phyloP scores from a whole-genome alignment of 192 early-diverging fungal species.

The Podila verticillata region DNA sequence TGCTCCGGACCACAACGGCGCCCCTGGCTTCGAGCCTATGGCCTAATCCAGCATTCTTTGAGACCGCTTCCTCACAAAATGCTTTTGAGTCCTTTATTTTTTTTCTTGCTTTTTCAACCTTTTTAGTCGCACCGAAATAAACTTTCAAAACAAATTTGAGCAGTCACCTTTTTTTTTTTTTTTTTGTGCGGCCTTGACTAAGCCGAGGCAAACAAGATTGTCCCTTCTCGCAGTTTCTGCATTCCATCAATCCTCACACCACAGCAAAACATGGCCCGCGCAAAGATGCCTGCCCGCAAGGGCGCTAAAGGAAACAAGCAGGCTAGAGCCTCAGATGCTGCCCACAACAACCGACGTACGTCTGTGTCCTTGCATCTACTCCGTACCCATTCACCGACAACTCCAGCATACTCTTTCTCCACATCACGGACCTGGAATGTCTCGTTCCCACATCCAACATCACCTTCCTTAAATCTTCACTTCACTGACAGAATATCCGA shows the following conservation, averaged over 20 bases:
- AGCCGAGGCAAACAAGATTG: not conserved
- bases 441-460: too few relatives aligned
- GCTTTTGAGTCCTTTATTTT: too few relatives aligned
- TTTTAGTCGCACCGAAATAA: too few relatives aligned
- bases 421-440: not conserved
- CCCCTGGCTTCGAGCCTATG: not conserved
- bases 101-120: too few relatives aligned
- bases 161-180: not conserved
- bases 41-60: not conserved
- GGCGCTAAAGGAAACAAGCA: constrained; percentile 26
- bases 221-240: not conserved
- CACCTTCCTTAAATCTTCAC: not conserved
- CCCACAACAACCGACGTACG: constrained; percentile 32
- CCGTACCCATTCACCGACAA: not conserved
- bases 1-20: not conserved
- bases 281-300: constrained; percentile 5
- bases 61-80: too few relatives aligned
- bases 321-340: constrained; percentile 31
- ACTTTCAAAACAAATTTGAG: not conserved
- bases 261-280: not conserved
- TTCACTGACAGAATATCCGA: not conserved
- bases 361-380: not conserved
- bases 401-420: too few relatives aligned
- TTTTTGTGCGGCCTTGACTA: not conserved
- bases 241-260: not conserved